Percentiles rank a stretch among this genome's conserved stretches.
Evolutionary conservation across 164 flowering plant species (phyloP).

Genomic region (Brasenia schreberi): DNA sequence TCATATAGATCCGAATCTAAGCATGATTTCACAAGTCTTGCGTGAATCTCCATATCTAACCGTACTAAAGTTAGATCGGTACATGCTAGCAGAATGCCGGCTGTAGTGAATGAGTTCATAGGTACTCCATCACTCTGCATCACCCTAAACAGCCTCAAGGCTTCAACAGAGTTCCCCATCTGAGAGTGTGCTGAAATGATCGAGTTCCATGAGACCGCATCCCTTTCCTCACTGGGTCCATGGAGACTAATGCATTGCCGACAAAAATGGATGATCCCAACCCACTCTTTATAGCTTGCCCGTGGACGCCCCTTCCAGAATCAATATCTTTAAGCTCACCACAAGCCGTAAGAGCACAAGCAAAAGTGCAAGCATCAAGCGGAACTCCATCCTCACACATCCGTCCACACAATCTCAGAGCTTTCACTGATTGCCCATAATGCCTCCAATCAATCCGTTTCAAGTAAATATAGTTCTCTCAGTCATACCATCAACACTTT

Average conservation of each 20-base stretch:
- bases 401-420: slow-evolving; percentile 38
- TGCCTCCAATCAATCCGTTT: slow-evolving; percentile 83
- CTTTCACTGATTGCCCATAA: slow-evolving; percentile 27
- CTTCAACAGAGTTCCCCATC: slow-evolving; percentile 35
- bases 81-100: slow-evolving; percentile 66
- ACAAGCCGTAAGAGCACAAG: slow-evolving; percentile 57
- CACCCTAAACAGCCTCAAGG: slow-evolving; percentile 38
- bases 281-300: slow-evolving; percentile 46
- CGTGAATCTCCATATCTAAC: slow-evolving; percentile 59
- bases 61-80: slow-evolving; percentile 19
- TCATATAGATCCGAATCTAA: slow-evolving; percentile 30
- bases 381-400: slow-evolving; percentile 38
- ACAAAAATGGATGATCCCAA: slow-evolving; percentile 34
- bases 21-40: slow-evolving; percentile 30
- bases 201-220: slow-evolving; percentile 74
- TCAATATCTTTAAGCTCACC: slow-evolving; percentile 21
- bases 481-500: slow-evolving; percentile 49
- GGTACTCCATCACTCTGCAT: slow-evolving; percentile 33
- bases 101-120: slow-evolving; percentile 46
- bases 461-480: slow-evolving; percentile 52
- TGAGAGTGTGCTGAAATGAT: slow-evolving; percentile 48
- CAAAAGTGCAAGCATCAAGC: slow-evolving; percentile 53
- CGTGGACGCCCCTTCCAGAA: slow-evolving; percentile 52
- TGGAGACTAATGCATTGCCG: slow-evolving; percentile 49
- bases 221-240: slow-evolving; percentile 23